Conservation (phyloP, 2,329 filamentous ascomycete genomes). For the Diaporthe velutina region DNA sequence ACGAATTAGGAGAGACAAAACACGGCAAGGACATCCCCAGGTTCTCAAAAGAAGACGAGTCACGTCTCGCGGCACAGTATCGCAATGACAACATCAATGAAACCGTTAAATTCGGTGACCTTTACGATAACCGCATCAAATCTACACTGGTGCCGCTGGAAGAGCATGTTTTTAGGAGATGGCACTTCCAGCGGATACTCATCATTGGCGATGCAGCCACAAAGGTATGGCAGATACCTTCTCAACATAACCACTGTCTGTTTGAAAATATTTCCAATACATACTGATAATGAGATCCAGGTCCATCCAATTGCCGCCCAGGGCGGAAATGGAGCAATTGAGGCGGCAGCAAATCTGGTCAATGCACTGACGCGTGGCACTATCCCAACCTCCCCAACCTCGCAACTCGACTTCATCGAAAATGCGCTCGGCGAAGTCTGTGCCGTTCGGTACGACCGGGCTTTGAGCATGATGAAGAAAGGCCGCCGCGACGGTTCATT, state of each 20-base stretch:
- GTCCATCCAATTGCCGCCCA: neutral
- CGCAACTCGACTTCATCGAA: neutral
- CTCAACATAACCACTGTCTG: neutral
- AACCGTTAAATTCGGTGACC: neutral
- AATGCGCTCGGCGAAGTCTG: neutral
- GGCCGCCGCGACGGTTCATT: neutral
- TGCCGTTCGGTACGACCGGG: neutral
- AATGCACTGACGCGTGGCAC: neutral
- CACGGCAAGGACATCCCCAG: neutral
- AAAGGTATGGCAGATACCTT: neutral
- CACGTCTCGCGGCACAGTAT: neutral
- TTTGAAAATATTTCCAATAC: neutral
- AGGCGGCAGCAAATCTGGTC: neutral
- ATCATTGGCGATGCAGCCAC: neutral
- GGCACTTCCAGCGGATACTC: neutral
- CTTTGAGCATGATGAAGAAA: neutral
- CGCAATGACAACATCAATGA: neutral
- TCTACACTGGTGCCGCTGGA: neutral
- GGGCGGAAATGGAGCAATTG: neutral
- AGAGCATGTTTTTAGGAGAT: neutral
- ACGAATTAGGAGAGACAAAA: neutral
- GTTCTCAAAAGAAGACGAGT: neutral
- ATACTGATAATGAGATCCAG: neutral
- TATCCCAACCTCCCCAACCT: neutral
- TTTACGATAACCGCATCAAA: neutral